Evolutionary conservation across 2,329 filamentous ascomycete genomes (phyloP).

Genomic region (Cryphonectria japonica): DNA sequence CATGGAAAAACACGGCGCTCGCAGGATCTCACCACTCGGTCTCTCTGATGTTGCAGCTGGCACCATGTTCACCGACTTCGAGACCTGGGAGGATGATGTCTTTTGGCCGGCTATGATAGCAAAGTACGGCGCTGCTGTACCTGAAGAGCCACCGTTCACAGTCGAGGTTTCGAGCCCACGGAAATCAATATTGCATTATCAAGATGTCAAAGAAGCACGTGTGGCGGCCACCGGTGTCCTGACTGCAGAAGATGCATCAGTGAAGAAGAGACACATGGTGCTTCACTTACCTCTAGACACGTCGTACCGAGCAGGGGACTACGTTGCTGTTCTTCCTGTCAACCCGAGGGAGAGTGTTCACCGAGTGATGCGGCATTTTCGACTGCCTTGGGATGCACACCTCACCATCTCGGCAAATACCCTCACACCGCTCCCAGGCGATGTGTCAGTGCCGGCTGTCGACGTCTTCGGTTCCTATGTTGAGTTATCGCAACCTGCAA

Average conservation of each 20-base stretch:
- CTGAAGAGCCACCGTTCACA: neutral
- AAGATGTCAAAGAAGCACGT: neutral
- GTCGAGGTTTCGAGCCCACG: neutral
- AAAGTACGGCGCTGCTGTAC: neutral
- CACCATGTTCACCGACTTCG: neutral
- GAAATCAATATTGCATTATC: neutral
- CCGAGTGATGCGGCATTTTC: neutral
- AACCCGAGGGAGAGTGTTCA: neutral
- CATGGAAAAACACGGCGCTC: neutral
- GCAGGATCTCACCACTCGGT: neutral
- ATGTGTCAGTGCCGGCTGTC: neutral
- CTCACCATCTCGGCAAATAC: neutral
- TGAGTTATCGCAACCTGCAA: neutral
- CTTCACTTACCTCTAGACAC: neutral
- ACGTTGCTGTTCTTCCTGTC: neutral
- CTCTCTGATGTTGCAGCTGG: neutral
- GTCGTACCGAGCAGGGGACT: neutral
- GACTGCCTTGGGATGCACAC: neutral
- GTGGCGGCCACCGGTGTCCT: neutral
- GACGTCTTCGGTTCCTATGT: neutral
- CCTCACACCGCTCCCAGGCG: neutral
- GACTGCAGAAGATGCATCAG: neutral
- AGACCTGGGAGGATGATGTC: constrained; percentile 1
- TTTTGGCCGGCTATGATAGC: neutral
- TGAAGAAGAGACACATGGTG: neutral